Conservation (phyloP, 345 rosid species). For the Odontarrhena argentea region DNA sequence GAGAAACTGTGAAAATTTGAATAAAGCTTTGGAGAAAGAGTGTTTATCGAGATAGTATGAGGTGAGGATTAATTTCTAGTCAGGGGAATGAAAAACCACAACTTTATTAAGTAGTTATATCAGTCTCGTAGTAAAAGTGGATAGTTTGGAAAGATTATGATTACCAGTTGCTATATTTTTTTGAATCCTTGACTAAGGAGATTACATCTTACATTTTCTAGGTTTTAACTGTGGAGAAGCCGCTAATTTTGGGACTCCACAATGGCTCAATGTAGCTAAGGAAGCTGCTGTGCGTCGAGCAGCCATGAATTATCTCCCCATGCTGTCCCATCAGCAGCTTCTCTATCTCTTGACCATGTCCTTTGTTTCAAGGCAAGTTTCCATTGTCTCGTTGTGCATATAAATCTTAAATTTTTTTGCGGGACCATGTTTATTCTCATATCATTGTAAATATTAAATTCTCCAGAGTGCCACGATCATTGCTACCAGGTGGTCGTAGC, state of each 20-base stretch:
- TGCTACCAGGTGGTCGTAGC: slow-evolving; percentile 94
- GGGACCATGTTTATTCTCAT: slow-evolving; percentile 28
- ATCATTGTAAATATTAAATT: slow-evolving; percentile 32
- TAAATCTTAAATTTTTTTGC: slow-evolving; percentile 15
- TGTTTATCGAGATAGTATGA: slow-evolving; percentile 27
- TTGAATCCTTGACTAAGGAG: slow-evolving; percentile 22
- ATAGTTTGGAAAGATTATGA: slow-evolving; percentile 22
- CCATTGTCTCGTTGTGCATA: slow-evolving; percentile 16
- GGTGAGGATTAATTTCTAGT: slow-evolving; percentile 30
- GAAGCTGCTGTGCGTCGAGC: slow-evolving; percentile 99
- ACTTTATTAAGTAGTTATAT: slow-evolving; percentile 3
- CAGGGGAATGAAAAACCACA: slow-evolving; percentile 13
- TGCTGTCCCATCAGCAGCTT: slow-evolving; percentile 99
- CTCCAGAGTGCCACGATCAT: slow-evolving; percentile 88
- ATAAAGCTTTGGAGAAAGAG: slow-evolving; percentile 24
- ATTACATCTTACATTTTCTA: slow-evolving; percentile 29
- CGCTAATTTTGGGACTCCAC: slow-evolving; percentile 97
- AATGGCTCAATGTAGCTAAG: slow-evolving; percentile 94
- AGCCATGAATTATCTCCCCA: slow-evolving; percentile 99
- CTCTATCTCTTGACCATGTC: slow-evolving; percentile 97
- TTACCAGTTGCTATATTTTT: background rate
- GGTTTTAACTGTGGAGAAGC: slow-evolving; percentile 99
- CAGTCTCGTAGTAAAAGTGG: slow-evolving; percentile 21
- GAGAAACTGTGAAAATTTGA: slow-evolving; percentile 19
- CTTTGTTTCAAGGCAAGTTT: slow-evolving; percentile 78